Conservation (phyloP, 2,329 filamentous ascomycete genomes). For the Hypoxylon sp. region DNA sequence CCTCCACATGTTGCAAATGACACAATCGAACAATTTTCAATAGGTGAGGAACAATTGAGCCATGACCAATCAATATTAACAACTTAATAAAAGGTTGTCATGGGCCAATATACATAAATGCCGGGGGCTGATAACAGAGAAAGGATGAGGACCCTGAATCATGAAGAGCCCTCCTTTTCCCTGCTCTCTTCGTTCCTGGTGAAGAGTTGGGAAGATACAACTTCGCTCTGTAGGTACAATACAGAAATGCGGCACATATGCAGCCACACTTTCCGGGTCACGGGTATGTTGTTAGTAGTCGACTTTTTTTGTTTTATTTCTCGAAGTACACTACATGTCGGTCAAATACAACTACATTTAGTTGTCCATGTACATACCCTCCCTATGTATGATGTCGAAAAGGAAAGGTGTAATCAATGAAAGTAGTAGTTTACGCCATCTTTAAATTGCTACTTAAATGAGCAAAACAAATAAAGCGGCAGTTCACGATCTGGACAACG, state of each 20-base stretch:
- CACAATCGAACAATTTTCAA: slow-evolving; percentile 40
- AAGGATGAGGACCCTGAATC: slow-evolving; percentile 29
- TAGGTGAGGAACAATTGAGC: slow-evolving; percentile 33
- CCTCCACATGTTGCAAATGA: slow-evolving; percentile 39
- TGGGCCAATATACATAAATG: slow-evolving; percentile 26
- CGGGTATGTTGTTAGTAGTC: slow-evolving; percentile 11
- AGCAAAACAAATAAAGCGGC: slow-evolving; percentile 39
- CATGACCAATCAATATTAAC: slow-evolving; percentile 37
- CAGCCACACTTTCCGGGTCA: slow-evolving; percentile 36
- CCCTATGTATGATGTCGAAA: slow-evolving; percentile 19
- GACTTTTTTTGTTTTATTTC: background rate
- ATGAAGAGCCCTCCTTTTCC: background rate
- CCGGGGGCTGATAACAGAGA: slow-evolving; percentile 15
- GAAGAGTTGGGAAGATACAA: slow-evolving; percentile 13
- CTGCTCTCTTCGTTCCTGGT: slow-evolving; percentile 5
- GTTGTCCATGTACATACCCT: slow-evolving; percentile 8
- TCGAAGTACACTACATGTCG: slow-evolving; percentile 28
- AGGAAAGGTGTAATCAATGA: slow-evolving; percentile 26
- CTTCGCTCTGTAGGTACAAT: slow-evolving; percentile 20
- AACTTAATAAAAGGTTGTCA: slow-evolving; percentile 25
- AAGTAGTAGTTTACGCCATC: slow-evolving; percentile 31
- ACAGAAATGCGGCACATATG: slow-evolving; percentile 26
- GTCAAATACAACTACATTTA: slow-evolving; percentile 5
- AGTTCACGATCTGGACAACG: slow-evolving; percentile 39
- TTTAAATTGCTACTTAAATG: slow-evolving; percentile 41